Evolutionary conservation across 2,329 filamentous ascomycete genomes (phyloP), one percentile per base, ranked within the genome.

Genomic region (Fonsecaea erecta): DNA sequence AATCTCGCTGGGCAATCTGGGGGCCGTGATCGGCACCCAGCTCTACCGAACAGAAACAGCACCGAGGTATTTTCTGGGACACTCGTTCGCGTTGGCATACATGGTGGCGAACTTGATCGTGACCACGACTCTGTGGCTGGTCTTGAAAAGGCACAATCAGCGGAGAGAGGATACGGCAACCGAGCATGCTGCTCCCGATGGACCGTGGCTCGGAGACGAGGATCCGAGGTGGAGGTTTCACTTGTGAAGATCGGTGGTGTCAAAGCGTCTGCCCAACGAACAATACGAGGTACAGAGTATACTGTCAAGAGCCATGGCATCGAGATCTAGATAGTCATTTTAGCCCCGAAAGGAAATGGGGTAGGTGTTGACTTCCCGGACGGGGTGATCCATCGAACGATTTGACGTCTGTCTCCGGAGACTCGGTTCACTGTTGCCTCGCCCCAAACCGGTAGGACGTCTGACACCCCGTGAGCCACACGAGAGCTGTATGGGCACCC

Each of bases 1-100:
- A 70, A 90, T 91, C 63, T 88, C 85, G 9, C 87, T 91, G 57
- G 89, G 88, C 0, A 91, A 90, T 68, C 73, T 89, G 1, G 89
- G 88, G 2, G 64, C 63, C 2, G 58, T 70, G 0, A 70, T 92
- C 26, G 89, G 88, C 0, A 91, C 88, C 1, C 88, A 92, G 75
- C 74, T 92, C 1, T 91, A 91, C 74, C 81, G 88, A 1, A 79
- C 82, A 0, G 78, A 82, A 1, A 85, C 86, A 30, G 84, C 82
- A 0, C 89, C 89, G 1, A 78, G 86, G 34, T 91, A 86, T 71
- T 80, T 88, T 55, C 78, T 91, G 0, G 89, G 90, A 0, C 89
- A 92, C 74, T 83, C 84, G 0, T 84, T 91, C 70, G 88, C 88
- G 0, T 73, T 91, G 51, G 88, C 80, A 0, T 91, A 91, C 72